These are phyloP conservation scores for Ilex asprella DNA, from an alignment of 257 asterid species.

Conservation along the genomic window DNA sequence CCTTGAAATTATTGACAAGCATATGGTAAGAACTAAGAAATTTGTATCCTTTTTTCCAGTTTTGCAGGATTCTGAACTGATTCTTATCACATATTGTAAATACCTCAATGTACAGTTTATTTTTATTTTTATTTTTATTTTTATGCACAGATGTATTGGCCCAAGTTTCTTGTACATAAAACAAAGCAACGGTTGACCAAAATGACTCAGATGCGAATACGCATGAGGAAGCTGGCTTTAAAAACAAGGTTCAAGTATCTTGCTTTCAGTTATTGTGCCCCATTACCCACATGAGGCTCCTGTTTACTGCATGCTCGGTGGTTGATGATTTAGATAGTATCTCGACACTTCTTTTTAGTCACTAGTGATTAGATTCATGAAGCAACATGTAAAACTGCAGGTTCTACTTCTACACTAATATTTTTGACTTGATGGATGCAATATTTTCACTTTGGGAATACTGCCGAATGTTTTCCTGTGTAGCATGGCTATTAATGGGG, in stretches of 20 bases:
- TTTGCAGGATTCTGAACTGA: neutral
- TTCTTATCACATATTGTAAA: neutral
- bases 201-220: constrained; percentile 98
- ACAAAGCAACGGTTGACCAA: constrained; percentile 88
- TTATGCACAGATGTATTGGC: constrained; percentile 71
- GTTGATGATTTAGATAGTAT: neutral
- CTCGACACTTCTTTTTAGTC: neutral
- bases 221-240: constrained; percentile 94
- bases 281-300: neutral
- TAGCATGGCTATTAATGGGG: too few relatives aligned
- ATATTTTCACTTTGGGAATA: too few relatives aligned
- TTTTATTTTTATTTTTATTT: neutral
- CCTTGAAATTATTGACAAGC: constrained; percentile 88
- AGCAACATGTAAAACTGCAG: neutral
- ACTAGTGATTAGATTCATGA: neutral
- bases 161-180: constrained; percentile 83
- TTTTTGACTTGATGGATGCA: too few relatives aligned
- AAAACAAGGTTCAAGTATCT: constrained; percentile 60
- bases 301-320: constrained; percentile 10
- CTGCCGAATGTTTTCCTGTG: too few relatives aligned
- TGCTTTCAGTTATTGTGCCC: constrained; percentile 2
- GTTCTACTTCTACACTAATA: too few relatives aligned
- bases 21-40: constrained; percentile 48
- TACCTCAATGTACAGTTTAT: neutral
- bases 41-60: neutral